Evolutionary conservation across 768 basidiomycete species (phyloP).

Genomic region (Phylloporus arenicola): DNA sequence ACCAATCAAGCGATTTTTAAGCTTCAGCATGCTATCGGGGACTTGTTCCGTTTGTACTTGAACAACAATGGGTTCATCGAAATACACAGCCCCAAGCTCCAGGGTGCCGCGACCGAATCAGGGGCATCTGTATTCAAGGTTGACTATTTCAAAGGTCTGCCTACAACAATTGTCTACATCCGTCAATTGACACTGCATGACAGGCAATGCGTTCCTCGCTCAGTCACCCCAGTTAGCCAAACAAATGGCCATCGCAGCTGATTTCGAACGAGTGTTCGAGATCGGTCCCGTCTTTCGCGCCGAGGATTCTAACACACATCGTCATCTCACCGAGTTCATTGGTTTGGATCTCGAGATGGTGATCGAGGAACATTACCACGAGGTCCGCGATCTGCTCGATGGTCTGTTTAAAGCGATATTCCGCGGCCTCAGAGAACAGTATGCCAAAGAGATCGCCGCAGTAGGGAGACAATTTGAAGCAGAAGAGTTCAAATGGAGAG

Average conservation of each 20-base stretch:
- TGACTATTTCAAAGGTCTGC: conserved; percentile 86
- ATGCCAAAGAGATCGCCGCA: conserved; percentile 74
- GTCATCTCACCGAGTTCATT: conserved; percentile 97
- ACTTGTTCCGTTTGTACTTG: conserved; percentile 82
- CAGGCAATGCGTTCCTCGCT: conserved; percentile 87
- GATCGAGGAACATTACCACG: conserved; percentile 98
- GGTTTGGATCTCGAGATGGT: conserved; percentile 99
- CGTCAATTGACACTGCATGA: not conserved
- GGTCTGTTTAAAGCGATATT: conserved; percentile 83
- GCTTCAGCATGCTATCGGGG: conserved; percentile 82
- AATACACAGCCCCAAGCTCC: conserved; percentile 96
- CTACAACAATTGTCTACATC: not conserved
- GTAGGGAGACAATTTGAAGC: conserved; percentile 87
- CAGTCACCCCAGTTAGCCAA: conserved; percentile 97
- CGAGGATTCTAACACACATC: conserved; percentile 94
- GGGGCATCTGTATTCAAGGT: conserved; percentile 98
- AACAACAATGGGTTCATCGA: conserved; percentile 75
- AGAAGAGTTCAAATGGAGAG: conserved; percentile 93
- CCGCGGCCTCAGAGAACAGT: conserved; percentile 70
- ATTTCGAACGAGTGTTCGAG: conserved; percentile 98
- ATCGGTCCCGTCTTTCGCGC: conserved; percentile 97
- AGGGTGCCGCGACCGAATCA: conserved; percentile 94
- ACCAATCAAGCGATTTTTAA: conserved; percentile 96
- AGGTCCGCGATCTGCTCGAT: conserved; percentile 91
- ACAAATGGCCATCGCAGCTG: conserved; percentile 98